Evolutionary conservation across 306 rosid species (phyloP).

Genomic region (Cucumis hystrix): DNA sequence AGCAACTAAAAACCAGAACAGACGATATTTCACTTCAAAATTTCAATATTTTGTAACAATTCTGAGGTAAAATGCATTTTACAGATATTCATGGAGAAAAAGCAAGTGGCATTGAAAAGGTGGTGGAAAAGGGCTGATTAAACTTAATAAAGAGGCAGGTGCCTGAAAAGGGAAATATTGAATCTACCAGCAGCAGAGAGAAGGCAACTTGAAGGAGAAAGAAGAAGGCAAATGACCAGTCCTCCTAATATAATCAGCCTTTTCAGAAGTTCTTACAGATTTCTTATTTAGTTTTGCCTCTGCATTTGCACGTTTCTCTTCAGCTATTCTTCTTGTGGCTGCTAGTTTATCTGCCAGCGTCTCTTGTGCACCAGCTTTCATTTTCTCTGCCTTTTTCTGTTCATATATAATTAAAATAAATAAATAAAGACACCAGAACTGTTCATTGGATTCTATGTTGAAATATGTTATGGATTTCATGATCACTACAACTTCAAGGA

Average conservation of each 20-base stretch:
- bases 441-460: background rate
- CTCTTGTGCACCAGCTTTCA: slow-evolving; percentile 72
- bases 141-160: background rate
- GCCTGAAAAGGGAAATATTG: background rate
- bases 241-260: slow-evolving; percentile 71
- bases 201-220: slow-evolving; percentile 76
- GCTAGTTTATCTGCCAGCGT: slow-evolving; percentile 54
- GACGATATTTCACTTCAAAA: background rate
- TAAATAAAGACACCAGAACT: background rate
- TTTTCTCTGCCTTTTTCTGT: slow-evolving; percentile 81
- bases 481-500: background rate
- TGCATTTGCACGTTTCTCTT: slow-evolving; percentile 74
- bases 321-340: slow-evolving; percentile 59
- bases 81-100: background rate
- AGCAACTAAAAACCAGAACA: background rate
- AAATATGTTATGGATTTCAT: background rate
- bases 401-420: background rate
- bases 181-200: slow-evolving; percentile 64
- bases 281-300: slow-evolving; percentile 66
- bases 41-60: slow-evolving; percentile 1
- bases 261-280: slow-evolving; percentile 61
- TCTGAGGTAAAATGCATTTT: background rate
- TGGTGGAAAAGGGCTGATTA: background rate
- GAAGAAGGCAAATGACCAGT: slow-evolving; percentile 80
- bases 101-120: background rate